Conservation (phyloP, 78 protist genomes). For the Guillardia theta region DNA sequence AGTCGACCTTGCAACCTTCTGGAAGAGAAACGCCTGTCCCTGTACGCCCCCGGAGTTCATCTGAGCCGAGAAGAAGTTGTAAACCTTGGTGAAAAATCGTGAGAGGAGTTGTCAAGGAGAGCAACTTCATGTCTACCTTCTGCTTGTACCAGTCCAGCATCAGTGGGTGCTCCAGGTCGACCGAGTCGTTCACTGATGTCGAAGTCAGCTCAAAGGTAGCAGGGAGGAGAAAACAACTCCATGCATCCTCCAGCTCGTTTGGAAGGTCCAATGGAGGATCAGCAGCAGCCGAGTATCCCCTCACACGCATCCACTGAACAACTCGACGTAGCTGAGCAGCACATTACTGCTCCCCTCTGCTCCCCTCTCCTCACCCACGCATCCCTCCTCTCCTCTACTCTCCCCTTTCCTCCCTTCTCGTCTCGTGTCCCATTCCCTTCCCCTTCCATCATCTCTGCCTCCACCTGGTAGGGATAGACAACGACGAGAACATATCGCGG, state of each 20-base stretch:
- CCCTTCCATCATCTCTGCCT: not conserved
- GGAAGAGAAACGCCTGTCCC: not conserved
- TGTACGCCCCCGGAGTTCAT: not conserved
- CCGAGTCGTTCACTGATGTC: not conserved
- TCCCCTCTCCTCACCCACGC: not conserved
- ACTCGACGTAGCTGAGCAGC: conserved; percentile 11
- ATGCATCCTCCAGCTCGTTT: not conserved
- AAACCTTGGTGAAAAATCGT: no score
- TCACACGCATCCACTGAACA: conserved; percentile 7
- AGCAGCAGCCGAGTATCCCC: not conserved
- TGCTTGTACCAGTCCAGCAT: conserved; percentile 28
- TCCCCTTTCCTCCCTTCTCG: not conserved
- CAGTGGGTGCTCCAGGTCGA: not conserved
- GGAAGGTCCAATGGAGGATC: not conserved
- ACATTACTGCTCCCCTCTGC: not conserved
- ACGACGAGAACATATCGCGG: not conserved
- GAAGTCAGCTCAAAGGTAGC: not conserved
- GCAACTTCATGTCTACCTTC: no score
- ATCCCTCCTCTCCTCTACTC: not conserved
- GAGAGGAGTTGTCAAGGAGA: no score
- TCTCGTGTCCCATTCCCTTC: not conserved
- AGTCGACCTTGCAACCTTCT: not conserved
- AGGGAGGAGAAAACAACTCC: not conserved
- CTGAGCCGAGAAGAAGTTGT: not conserved
- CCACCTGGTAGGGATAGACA: conserved; percentile 1